These are phyloP conservation scores for Podospora bellae-mahoneyi DNA, from an alignment of 495 filamentous ascomycete species.

Conservation along the genomic window DNA sequence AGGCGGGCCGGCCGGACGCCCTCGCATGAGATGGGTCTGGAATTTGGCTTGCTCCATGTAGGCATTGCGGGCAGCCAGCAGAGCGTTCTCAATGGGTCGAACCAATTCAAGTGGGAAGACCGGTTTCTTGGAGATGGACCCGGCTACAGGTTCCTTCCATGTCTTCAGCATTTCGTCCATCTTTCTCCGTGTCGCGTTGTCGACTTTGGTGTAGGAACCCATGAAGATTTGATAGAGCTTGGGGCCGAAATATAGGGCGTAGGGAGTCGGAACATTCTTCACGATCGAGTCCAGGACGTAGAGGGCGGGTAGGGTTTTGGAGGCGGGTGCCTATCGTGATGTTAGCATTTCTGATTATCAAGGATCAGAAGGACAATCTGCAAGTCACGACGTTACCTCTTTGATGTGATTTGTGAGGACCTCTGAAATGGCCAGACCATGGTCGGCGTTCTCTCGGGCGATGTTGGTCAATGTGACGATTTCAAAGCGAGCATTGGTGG, in stretches of 20 bases:
- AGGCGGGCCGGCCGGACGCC: conserved; percentile 51
- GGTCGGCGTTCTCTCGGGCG: conserved; percentile 91
- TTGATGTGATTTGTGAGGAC: conserved; percentile 88
- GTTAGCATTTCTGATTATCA: conserved; percentile 15
- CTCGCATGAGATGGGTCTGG: conserved; percentile 57
- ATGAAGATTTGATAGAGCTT: conserved; percentile 93
- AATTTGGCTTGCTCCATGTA: conserved; percentile 66
- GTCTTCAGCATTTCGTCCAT: conserved; percentile 97
- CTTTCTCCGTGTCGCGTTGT: conserved; percentile 72
- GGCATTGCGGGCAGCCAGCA: conserved; percentile 78
- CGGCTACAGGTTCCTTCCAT: conserved; percentile 95
- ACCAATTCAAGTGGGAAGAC: conserved; percentile 85
- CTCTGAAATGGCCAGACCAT: conserved; percentile 86
- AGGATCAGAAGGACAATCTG: conserved; percentile 3
- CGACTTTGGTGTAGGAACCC: conserved; percentile 88
- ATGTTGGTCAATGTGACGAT: conserved; percentile 96
- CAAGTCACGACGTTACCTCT: conserved; percentile 54
- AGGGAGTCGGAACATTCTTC: conserved; percentile 97
- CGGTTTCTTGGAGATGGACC: conserved; percentile 79
- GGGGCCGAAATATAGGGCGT: conserved; percentile 87
- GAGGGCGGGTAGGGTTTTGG: conserved; percentile 85
- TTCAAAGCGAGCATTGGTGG: conserved; percentile 81
- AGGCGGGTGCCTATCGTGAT: conserved; percentile 65
- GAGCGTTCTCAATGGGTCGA: conserved; percentile 84
- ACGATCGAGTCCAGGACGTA: conserved; percentile 98